A percentile compares a stretch with the other conserved stretches of the same genome.
These are phyloP conservation scores for Trametes hirsuta DNA, from an alignment of 1,284 basidiomycete genomes.

Conservation along the genomic window DNA sequence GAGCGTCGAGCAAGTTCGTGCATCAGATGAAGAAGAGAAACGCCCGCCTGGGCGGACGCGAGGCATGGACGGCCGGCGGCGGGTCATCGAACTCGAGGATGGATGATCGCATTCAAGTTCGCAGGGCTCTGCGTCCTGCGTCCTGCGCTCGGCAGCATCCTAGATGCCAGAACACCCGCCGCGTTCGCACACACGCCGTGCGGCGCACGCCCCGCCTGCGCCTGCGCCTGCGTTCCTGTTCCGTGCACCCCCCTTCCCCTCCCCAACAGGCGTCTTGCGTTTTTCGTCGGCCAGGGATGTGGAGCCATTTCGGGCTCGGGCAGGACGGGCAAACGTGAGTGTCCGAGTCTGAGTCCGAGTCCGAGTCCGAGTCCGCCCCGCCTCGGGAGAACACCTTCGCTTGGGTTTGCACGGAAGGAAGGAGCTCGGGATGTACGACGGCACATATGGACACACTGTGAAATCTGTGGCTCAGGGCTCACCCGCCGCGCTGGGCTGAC, in stretches of 20 bases:
- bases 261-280: background rate
- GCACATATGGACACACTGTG: too few species aligned
- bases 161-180: background rate
- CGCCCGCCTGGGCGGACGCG: background rate
- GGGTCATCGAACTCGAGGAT: background rate
- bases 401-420: too few species aligned
- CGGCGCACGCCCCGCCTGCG: background rate
- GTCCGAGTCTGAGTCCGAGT: background rate
- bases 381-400: too few species aligned
- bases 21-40: background rate
- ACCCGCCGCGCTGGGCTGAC: too few species aligned
- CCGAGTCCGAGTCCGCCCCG: too few species aligned
- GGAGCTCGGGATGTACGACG: too few species aligned
- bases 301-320: background rate
- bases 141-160: too few species aligned
- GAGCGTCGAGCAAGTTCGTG: background rate
- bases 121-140: background rate
- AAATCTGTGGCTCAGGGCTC: too few species aligned
- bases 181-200: slow-evolving; percentile 2
- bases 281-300: background rate
- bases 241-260: too few species aligned
- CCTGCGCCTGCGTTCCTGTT: too few species aligned
- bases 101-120: background rate
- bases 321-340: background rate
- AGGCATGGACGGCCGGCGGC: background rate